These are phyloP conservation scores for Leonotis leonurus DNA, from an alignment of 257 asterid genomes.

Conservation along the genomic window DNA sequence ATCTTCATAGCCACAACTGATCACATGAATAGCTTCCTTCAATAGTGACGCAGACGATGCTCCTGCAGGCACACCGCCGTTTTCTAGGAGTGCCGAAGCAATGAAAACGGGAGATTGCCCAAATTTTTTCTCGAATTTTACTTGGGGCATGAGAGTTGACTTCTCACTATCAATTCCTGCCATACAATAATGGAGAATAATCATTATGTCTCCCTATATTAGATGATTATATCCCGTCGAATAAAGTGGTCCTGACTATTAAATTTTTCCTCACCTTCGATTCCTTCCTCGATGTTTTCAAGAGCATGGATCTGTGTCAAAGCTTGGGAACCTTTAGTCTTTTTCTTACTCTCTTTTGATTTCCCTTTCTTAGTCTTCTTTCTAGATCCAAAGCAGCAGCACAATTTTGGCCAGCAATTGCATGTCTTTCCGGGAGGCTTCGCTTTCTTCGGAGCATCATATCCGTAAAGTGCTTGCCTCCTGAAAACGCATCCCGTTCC, in stretches of 20 bases:
- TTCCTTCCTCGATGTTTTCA: conserved; percentile 92
- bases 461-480: conserved; percentile 93
- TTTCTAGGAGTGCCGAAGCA: conserved; percentile 80
- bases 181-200: neutral
- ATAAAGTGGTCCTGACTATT: neutral
- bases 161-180: conserved; percentile 82
- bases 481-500: conserved; percentile 97
- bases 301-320: conserved; percentile 93
- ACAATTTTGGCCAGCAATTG: conserved; percentile 90
- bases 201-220: neutral
- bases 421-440: conserved; percentile 90
- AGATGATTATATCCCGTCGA: neutral
- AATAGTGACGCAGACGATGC: conserved; percentile 89
- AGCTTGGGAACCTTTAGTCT: conserved; percentile 55
- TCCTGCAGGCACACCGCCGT: conserved; percentile 82
- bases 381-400: conserved; percentile 46
- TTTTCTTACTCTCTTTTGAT: conserved; percentile 59
- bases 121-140: conserved; percentile 77
- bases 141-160: conserved; percentile 75
- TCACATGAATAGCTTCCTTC: conserved; percentile 97
- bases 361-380: conserved; percentile 56
- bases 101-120: conserved; percentile 94
- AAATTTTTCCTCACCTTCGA: conserved; percentile 53
- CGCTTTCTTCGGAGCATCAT: conserved; percentile 83
- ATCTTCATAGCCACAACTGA: conserved; percentile 94